These are phyloP conservation scores for Boechera stricta DNA, from an alignment of 345 rosid species.

Conservation along the genomic window DNA sequence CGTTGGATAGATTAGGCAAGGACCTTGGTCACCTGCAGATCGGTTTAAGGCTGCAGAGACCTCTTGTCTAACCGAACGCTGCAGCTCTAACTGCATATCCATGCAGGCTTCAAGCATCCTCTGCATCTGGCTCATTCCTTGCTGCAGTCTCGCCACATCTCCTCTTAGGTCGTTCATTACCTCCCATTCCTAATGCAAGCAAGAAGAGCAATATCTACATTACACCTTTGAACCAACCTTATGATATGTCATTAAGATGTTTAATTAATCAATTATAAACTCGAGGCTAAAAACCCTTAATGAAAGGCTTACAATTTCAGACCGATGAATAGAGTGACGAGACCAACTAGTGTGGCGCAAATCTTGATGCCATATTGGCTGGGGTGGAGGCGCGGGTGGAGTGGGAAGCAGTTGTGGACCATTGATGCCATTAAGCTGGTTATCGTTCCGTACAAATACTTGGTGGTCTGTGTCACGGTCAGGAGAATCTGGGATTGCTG, in stretches of 20 bases:
- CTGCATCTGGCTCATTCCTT: constrained; percentile 99
- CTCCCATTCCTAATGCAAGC: constrained; percentile 88
- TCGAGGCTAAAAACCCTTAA: constrained; percentile 10
- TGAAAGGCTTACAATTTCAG: constrained; percentile 75
- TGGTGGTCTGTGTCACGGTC: constrained; percentile 70
- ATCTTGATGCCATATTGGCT: constrained; percentile 94
- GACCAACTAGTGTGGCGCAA: constrained; percentile 85
- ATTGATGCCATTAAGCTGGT: constrained; percentile 54
- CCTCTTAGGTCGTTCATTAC: constrained; percentile 89
- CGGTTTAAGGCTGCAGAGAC: constrained; percentile 97
- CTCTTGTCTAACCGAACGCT: constrained; percentile 98
- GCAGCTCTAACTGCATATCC: constrained; percentile 99
- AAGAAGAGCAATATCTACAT: constrained; percentile 22
- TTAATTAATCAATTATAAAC: background rate
- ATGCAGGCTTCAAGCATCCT: constrained; percentile 97
- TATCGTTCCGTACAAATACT: constrained; percentile 64
- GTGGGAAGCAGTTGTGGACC: constrained; percentile 75
- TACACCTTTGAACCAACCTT: constrained; percentile 28
- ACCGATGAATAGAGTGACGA: constrained; percentile 86
- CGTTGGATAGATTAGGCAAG: background rate
- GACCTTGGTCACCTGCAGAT: constrained; percentile 75
- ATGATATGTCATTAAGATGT: background rate
- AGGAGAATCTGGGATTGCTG: constrained; percentile 64
- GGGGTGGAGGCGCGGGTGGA: constrained; percentile 93
- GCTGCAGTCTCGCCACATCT: constrained; percentile 94